Conservation (phyloP, 352 stramenopile genomes). For the Pelagophyceae sp. region DNA sequence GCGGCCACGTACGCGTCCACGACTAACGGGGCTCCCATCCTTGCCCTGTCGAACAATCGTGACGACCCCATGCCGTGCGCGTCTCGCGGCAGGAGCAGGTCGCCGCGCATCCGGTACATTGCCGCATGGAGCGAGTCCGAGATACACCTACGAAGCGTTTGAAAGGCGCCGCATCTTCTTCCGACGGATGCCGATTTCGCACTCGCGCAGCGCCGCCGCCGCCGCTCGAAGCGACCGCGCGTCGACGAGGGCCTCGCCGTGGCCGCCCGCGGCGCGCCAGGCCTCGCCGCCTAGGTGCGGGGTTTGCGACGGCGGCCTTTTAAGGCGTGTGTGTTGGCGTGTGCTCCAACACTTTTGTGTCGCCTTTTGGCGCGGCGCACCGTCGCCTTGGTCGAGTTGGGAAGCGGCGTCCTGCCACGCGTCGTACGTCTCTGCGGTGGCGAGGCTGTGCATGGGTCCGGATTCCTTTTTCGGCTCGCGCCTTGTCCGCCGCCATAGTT, state of each 20-base stretch:
- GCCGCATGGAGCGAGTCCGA: background rate
- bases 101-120: slow-evolving; percentile 14
- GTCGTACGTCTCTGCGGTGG: background rate
- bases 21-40: background rate
- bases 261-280: background rate
- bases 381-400: background rate
- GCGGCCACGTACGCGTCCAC: background rate
- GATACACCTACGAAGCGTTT: too few relatives aligned
- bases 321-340: too few relatives aligned
- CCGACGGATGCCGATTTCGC: too few relatives aligned
- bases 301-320: too few relatives aligned
- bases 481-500: background rate
- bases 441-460: background rate
- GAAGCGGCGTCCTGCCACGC: background rate
- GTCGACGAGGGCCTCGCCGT: background rate
- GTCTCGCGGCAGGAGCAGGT: background rate
- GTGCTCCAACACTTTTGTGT: too few relatives aligned
- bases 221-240: background rate
- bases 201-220: background rate
- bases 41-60: background rate
- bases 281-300: too few relatives aligned
- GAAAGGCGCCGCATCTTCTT: too few relatives aligned
- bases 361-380: too few relatives aligned
- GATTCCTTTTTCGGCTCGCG: background rate
- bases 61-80: background rate